Base-by-base conservation (phyloP, 2,329 filamentous ascomycete genomes). In the Scytalidium sp. region DNA sequence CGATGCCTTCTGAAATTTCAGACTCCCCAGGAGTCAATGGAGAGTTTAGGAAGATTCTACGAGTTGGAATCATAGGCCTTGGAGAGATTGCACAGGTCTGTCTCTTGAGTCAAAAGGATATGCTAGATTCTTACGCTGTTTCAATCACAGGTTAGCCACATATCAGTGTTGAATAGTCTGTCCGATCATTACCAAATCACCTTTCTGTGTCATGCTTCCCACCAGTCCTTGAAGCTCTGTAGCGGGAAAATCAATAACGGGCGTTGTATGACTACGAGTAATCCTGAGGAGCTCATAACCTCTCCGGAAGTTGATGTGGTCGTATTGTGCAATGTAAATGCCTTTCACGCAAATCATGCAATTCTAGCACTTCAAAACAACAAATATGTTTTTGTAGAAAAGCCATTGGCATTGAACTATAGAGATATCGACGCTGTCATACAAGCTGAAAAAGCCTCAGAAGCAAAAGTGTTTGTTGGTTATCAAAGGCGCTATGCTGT, bases 331-430 rank as follows among this genome's bases (percentile, higher is more conserved):
- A 80, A 69, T 39, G 66, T 71, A 3, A 74, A 83, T 52, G 79
- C 75, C 15, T 79, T 71, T 51, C 83, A 85, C 60, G 72, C 71
- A n/a, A 52, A 65, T 3, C 74, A 81, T 50, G 73, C 71, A 2
- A 67, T 83, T 21, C 57, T 73, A 0, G 79, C 80, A 0, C 67
- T 86, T 1, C 53, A 75, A 47, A 64, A 75, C 15, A 71, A 74
- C 47, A 86, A 86, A 60, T 68, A 78, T 53, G 75, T 77, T 10
- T 71, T 86, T 51, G 66, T 85, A 3, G 81, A 86, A 60, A 83
- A 84, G 50, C 82, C 83, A 0, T 57, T 81, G 2, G 71, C 79
- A 0, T 59, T 84, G 3, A 76, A 29, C 13, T 29, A 29, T 29
- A 29, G 25, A 13, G 25, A 29, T 29, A 29, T 74, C 0, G 64